These are phyloP conservation scores for Chrysopogon serrulatus DNA, from an alignment of 176 grass and related monocot genomes.

Conservation along the genomic window DNA sequence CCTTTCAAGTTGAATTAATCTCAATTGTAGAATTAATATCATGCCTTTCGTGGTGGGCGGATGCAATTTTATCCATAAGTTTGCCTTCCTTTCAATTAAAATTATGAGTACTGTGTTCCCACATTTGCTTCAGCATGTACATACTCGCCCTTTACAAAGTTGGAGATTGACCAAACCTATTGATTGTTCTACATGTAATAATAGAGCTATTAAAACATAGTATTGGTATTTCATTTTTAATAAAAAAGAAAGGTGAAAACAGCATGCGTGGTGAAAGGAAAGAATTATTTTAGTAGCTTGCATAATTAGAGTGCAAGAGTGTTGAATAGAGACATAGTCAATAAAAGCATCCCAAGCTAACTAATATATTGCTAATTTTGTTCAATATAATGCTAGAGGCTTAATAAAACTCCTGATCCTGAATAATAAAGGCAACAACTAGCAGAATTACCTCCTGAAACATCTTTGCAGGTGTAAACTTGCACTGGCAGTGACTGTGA, in stretches of 20 bases:
- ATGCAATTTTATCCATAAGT: not conserved
- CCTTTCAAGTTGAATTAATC: too few relatives aligned
- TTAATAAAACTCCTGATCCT: not conserved
- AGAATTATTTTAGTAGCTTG: not conserved
- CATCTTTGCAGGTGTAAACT: slow-evolving; percentile 36
- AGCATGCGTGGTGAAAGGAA: not conserved
- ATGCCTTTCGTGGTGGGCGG: not conserved
- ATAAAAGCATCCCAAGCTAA: not conserved
- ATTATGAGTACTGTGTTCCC: too few relatives aligned
- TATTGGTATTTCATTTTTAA: not conserved
- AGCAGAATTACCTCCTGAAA: slow-evolving; percentile 46
- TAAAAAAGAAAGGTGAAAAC: not conserved
- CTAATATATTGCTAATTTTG: not conserved
- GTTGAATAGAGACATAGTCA: not conserved
- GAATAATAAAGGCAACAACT: not conserved
- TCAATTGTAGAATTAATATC: too few relatives aligned
- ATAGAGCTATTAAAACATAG: not conserved
- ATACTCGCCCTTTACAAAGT: not conserved
- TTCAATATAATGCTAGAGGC: not conserved
- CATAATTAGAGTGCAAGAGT: not conserved
- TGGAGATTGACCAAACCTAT: not conserved
- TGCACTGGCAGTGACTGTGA: slow-evolving; percentile 24
- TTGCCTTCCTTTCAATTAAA: too few relatives aligned
- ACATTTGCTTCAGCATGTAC: not conserved
- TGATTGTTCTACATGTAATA: not conserved